Evolutionary conservation across 2,329 filamentous ascomycete genomes (phyloP), one percentile per base, ranked within the genome.

Genomic region (Ustulina deusta): DNA sequence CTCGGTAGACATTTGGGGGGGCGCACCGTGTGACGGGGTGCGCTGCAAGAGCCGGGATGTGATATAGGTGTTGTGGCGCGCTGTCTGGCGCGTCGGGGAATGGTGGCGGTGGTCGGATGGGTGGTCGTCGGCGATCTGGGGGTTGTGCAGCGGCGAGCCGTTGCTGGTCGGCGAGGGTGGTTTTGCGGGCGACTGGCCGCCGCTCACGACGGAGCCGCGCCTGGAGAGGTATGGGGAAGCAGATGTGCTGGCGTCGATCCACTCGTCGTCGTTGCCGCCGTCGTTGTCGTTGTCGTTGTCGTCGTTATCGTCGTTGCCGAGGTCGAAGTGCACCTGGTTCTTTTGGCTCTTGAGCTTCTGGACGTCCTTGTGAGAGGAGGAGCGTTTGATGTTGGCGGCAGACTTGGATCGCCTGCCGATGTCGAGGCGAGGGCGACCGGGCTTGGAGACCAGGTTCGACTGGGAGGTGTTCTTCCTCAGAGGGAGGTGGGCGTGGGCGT

Each of bases 21-120:
- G 87, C 3, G 87, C 85, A 69, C 86, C 84, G 69, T 88, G 84
- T 6, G 89, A 89, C 0, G 88, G 85, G 10, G 84, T 88, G 71
- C 90, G 86, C 74, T 91, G 87, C 1, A 93, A 83, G 42, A 93
- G 79, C 66, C 89, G 85, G 34, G 90, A 89, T 6, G 90, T 92
- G 59, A 92, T 85, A 68, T 90, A 87, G 73, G 89, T 87, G 68
- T 88, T 90, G 74, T 90, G 89, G 40, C 84, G 82, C 15, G 79
- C 75, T 34, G 80, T 82, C 65, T 83, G 79, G 64, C 80, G 81
- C 44, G 82, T 79, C 27, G 80, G 78, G 22, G 76, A 72, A n/a
- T 72, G 65, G 32, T 70, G 68, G 42, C 54, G 56, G 27, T 52
- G 56, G 38, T 54, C 61, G 15, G 56, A 11, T 9, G 36, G 54